Evolutionary conservation across 352 stramenopile genomes (phyloP), one percentile per base, ranked within the genome.

Genomic region (Phytophthora palmivora): DNA sequence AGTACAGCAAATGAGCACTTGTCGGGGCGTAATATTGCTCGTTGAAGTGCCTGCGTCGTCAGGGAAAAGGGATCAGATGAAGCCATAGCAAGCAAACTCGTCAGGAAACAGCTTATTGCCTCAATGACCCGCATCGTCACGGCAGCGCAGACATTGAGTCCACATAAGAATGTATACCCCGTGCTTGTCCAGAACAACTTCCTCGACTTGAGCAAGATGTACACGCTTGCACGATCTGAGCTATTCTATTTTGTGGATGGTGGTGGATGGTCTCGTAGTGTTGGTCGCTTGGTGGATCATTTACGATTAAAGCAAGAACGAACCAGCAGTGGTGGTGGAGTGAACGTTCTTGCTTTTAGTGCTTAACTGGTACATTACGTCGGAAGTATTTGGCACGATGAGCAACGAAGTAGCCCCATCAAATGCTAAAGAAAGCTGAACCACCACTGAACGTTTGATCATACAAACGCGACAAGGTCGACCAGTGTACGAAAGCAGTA

Each of bases 121-220:
- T 58, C 67, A 21, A 72, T 89, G 50, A 71, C 61, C 3, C 62
- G 43, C 3, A 63, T 89, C 34, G 65, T 91, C 14, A 72, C 54
- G 14, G 70, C 56, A n/a, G 67, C 72, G 3, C 63, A 73, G 16
- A 58, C 51, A 11, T n/a, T 64, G 3, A 61, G 21, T 14, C 70
- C 65, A 4, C 38, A 56, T 15, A 74, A 72, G 43, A 76, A 55
- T 10, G 79, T 93, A 24, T 72, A 88, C 8, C 81, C 84, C 0
- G 66, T 93, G 11, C 57, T 89, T 4, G 76, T 83, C 30, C 76
- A 82, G 18, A 50, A 34, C 22, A 84, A 92, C 48, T 87, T 88
- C 24, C 39, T 92, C 6, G 82, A 88, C 49, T 72, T 91, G 21
- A 91, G 81, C 67, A 88, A 90, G 42, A 69, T 91, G 60, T 92